Conservation (phyloP, 2,329 filamentous ascomycete species). For the Penicillium sp. region DNA sequence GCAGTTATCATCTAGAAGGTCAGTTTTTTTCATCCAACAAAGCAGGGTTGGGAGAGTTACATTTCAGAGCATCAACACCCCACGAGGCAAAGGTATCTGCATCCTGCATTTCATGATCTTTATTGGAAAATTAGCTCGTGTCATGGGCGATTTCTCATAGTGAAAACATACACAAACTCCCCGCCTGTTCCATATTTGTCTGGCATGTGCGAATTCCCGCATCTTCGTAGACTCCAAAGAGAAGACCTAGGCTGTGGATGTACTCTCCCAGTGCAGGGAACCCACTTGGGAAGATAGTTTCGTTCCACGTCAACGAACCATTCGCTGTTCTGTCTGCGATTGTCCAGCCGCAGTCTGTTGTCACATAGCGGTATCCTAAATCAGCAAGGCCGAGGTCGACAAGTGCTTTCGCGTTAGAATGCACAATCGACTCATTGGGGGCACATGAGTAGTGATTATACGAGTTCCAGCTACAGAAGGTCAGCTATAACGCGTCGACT, state of each 20-base stretch:
- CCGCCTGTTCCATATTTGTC: constrained; percentile 30
- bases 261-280: constrained; percentile 42
- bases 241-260: constrained; percentile 40
- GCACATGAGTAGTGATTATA: constrained; percentile 58
- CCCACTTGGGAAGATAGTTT: constrained; percentile 42
- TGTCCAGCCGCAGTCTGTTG: constrained; percentile 60
- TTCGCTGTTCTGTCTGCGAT: constrained; percentile 35
- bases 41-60: constrained; percentile 13
- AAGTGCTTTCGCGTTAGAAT: constrained; percentile 53
- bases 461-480: constrained; percentile 49
- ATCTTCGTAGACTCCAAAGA: constrained; percentile 48
- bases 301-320: constrained; percentile 44
- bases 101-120: constrained; percentile 47
- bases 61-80: constrained; percentile 52
- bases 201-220: constrained; percentile 44
- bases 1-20: constrained; percentile 48
- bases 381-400: constrained; percentile 52
- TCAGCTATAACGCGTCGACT: not conserved
- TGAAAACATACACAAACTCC: constrained; percentile 33
- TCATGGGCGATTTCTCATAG: not conserved
- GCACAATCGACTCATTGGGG: constrained; percentile 50
- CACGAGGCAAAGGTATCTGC: constrained; percentile 36
- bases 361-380: constrained; percentile 57
- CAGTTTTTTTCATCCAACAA: not conserved
- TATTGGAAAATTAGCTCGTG: not conserved